A percentile compares a stretch with the other conserved stretches of the same genome.
phyloP scores from a whole-genome alignment of 2,329 filamentous ascomycete genomes.

The Spiromastix sp. region DNA sequence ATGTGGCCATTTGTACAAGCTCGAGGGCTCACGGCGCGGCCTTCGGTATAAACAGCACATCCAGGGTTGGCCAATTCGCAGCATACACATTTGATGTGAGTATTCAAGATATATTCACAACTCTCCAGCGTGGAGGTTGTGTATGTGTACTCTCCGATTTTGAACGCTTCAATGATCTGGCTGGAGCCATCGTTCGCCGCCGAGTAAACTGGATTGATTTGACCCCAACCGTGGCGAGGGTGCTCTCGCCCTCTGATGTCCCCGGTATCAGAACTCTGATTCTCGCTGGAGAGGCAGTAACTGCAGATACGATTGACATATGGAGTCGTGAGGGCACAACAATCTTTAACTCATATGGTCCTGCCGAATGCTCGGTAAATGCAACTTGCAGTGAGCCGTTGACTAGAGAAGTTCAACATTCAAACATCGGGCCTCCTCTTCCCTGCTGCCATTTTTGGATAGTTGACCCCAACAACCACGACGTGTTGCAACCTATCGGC shows the following conservation, averaged over 20 bases:
- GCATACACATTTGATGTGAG: constrained; percentile 38
- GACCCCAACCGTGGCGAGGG: constrained; percentile 16
- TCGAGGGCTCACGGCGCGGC: constrained; percentile 19
- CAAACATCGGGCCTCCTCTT: constrained; percentile 5
- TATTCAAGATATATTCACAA: constrained; percentile 30
- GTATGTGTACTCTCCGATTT: constrained; percentile 36
- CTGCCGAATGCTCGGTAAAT: constrained; percentile 14
- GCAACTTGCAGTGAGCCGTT: constrained; percentile 8
- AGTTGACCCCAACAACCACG: constrained; percentile 22
- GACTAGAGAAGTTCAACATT: constrained; percentile 1
- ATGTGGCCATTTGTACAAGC: constrained; percentile 27
- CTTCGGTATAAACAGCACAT: constrained; percentile 14
- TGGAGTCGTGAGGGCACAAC: constrained; percentile 14
- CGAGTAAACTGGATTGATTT: constrained; percentile 5
- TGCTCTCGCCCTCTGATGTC: constrained; percentile 13
- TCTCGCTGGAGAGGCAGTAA: constrained; percentile 17
- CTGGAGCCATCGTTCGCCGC: background rate
- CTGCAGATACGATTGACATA: constrained; percentile 9
- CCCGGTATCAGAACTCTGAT: constrained; percentile 15
- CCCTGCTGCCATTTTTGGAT: constrained; percentile 19
- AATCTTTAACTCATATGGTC: constrained; percentile 17
- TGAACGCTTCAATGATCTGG: constrained; percentile 29
- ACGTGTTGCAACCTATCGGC: constrained; percentile 27
- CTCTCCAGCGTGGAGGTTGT: constrained; percentile 26
- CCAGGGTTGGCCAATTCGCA: constrained; percentile 31